These are phyloP conservation scores for Nyssa sinensis DNA, from an alignment of 148 eudicot species.

Conservation along the genomic window DNA sequence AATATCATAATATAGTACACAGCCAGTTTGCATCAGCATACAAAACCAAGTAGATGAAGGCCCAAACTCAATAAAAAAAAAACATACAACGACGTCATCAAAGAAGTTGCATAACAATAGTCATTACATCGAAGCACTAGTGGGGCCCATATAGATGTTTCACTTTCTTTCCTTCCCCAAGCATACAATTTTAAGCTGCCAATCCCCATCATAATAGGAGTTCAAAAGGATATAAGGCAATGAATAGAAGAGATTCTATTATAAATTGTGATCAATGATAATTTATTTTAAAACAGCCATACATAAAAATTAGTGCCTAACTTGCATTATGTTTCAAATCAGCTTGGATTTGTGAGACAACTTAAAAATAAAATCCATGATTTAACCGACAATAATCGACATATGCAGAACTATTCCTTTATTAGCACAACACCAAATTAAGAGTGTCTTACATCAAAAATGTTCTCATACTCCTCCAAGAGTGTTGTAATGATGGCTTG, in stretches of 20 bases:
- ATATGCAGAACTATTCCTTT: not conserved
- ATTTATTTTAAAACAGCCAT: not conserved
- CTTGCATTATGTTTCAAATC: not conserved
- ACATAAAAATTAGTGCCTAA: not conserved
- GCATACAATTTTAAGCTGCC: too few species aligned
- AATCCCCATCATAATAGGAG: not conserved
- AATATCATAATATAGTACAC: too few species aligned
- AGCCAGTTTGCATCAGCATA: too few species aligned
- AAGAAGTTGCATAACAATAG: too few species aligned
- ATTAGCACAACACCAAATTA: not conserved
- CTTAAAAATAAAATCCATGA: not conserved
- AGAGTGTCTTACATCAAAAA: slow-evolving; percentile 77
- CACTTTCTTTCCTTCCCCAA: not conserved
- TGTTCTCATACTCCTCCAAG: slow-evolving; percentile 85
- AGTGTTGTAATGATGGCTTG: slow-evolving; percentile 86
- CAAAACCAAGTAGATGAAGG: too few species aligned
- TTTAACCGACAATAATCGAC: not conserved
- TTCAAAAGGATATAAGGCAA: not conserved
- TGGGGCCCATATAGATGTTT: not conserved
- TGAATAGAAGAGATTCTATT: not conserved
- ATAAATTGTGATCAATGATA: too few species aligned
- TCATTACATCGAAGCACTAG: not conserved
- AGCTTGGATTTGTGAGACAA: not conserved
- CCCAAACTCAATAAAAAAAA: too few species aligned
- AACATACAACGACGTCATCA: too few species aligned